Base-by-base conservation (phyloP, 805 yeast genomes). In the Wickerhamomyces alni region DNA sequence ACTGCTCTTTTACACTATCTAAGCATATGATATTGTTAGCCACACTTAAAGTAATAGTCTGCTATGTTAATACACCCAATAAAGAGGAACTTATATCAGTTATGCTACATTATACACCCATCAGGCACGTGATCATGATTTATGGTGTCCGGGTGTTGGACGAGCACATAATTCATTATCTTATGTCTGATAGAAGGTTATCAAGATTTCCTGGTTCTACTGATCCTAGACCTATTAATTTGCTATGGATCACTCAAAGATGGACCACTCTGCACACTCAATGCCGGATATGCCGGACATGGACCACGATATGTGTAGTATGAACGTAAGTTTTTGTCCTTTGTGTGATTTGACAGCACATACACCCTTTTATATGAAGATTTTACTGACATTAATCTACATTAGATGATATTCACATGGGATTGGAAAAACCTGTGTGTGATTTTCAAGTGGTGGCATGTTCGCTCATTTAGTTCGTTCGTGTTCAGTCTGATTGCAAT, bases 401-500 rank as follows among this genome's bases (percentile, higher is more conserved):
- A 36, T 11, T 33, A 58, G 57, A 86, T 84, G 93, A 51, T 82
- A 8, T 82, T 86, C 56, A 83, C 88, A 6, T 86, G 93, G 89
- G 77, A 79, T 45, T 81, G 83, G 63, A 63, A 72, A 37, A 74
- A 85, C 55, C 69, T 84, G 6, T 86, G 95, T 56, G 75, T 86
- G 9, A 72, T 86, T 9, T 82, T 82, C 58, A 62, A 66, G 41
- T 81, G 89, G 85, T 86, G 95, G 95, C 91, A 82, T 49, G 73
- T 86, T 39, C 66, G 65, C 35, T 72, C 80, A 1, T 52, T 62
- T 6, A 32, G 59, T 3, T 80, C 77, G 7, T 70, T 86, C 35
- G 8, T 81, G 2, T 41, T 75, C 7, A 70, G 87, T 2, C 54
- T 83, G 30, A 10, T 73, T 1, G 69, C 71, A 1, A 66, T 85